Evolutionary conservation across 768 basidiomycete species (phyloP), one percentile per base, ranked within the genome.

Genomic region (Tricholoma flavovirens): DNA sequence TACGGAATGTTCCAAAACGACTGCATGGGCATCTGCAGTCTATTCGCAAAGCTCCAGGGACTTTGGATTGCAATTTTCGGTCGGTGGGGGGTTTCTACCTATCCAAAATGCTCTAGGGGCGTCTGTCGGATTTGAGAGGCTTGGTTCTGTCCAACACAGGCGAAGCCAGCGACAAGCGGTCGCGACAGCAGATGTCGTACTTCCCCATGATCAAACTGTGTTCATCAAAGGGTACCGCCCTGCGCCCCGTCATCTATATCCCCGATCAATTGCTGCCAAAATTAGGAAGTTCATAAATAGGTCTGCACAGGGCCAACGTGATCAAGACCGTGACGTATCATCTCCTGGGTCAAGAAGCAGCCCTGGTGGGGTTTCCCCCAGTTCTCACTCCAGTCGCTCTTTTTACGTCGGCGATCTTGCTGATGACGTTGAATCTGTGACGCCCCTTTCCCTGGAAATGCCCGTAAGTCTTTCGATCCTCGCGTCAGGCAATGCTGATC

Each of bases 1-100:
- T 6, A 63, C 57, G 0, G 59, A 57, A 32, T 62, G 62, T 32
- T 62, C 59, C 6, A 60, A 59, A 45, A 62, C 62, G 4, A 52
- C 53, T 9, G 62, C 59, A 17, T 62, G 62, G 62, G 48, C 57
- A 24, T 62, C 62, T 17, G 59, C 53, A 2, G 62, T 61, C 4
- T 63, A 63, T 24, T 61, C 62, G 2, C 21, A 63, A 7, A 59
- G 48, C 26, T 26, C 54, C 0, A 36, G 46, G 29, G 59, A 60
- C 12, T 61, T 63, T 46, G 33, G 54, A n/a, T 29, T 63, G 21
- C 50, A 56, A 11, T 49, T 49, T n/a, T 49, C 62, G 10, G 53
- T 51, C 6, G 59, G 50, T 11, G 53, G 33, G 17, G 12, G 50
- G 2, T 59, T 59, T 9, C 14, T 56, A 4, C 55, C 51, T 21